Conservation (phyloP, 345 rosid species). For the Leavenworthia alabamica region DNA sequence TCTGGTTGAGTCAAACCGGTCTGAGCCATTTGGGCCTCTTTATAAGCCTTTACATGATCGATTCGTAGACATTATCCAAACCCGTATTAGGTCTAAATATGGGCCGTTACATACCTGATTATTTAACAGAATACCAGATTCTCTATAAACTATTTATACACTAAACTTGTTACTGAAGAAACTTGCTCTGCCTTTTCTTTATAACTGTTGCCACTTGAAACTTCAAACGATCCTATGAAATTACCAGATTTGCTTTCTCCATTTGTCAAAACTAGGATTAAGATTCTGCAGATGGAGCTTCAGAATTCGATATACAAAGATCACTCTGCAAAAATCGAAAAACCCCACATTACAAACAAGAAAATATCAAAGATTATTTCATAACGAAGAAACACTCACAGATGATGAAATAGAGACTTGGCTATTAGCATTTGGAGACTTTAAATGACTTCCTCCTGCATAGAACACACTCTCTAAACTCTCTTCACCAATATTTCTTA, state of each 20-base stretch:
- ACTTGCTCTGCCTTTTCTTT: background rate
- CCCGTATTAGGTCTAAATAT: background rate
- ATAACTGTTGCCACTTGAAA: background rate
- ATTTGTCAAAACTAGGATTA: conserved; percentile 1
- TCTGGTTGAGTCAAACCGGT: conserved; percentile 14
- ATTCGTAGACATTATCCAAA: background rate
- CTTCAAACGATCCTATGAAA: background rate
- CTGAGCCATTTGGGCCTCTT: background rate
- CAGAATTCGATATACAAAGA: background rate
- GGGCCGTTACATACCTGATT: background rate
- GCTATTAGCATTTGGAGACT: conserved; percentile 36
- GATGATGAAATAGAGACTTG: conserved; percentile 30
- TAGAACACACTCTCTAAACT: conserved; percentile 27
- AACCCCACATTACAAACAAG: background rate
- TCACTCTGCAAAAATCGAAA: conserved; percentile 15
- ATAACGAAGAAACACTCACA: conserved; percentile 29
- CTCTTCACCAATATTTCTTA: conserved; percentile 64
- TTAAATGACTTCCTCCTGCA: conserved; percentile 13
- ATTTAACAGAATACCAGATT: background rate
- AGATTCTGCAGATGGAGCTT: conserved; percentile 22
- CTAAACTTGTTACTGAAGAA: conserved; percentile 10
- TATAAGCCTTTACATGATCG: background rate
- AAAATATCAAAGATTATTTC: background rate
- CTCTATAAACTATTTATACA: conserved; percentile 4
- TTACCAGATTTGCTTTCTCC: background rate